Base-by-base conservation (phyloP, 2,329 filamentous ascomycete genomes). In the Cercospora janseana region DNA sequence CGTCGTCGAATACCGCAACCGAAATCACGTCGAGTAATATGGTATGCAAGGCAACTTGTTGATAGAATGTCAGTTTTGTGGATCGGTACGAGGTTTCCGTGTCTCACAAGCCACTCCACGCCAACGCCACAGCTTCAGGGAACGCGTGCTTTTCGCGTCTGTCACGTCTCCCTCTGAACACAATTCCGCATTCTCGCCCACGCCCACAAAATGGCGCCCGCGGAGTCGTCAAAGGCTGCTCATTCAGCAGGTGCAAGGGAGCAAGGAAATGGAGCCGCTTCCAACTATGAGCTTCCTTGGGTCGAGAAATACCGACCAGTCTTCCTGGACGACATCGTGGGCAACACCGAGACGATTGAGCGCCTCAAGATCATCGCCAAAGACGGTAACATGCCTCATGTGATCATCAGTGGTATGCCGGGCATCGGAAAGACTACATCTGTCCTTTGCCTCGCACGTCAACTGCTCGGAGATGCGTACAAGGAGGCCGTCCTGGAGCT, bases 371-470 rank as follows among this genome's bases (percentile, higher is more conserved):
- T 98, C 65, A 97, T 98, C 63, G 91, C 93, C 38, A 93, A 91
- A 71, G 93, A 97, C 74, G 93, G 93, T 62, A 98, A 98, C 73
- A 96, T 98, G 91, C 93, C 93, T 2, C 93, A 98, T 72, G 83
- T 98, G 65, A 97, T 98, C 72, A 97, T 98, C 65, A 95, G 89
- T n/a, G 93, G 93, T 53, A 97, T 95, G 90, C 93, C 93, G 15
- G 93, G 93, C 66, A 98, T 97, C 65, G 93, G 93, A 70, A 98
- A 98, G 77, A 98, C 93, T 3, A 97, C 93, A 0, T 95, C 90
- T 49, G 85, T 98, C 49, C 76, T 97, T 54, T 97, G 93, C 68
- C 81, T 98, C 38, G 93, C 93, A 13, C 82, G 92, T 52, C 92
- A 97, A 68, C 74, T 98, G 53, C 78, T 98, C 2, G 93, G 93